Evolutionary conservation across 1,284 basidiomycete species (phyloP).

Genomic region (Gymnopus androsaceus): DNA sequence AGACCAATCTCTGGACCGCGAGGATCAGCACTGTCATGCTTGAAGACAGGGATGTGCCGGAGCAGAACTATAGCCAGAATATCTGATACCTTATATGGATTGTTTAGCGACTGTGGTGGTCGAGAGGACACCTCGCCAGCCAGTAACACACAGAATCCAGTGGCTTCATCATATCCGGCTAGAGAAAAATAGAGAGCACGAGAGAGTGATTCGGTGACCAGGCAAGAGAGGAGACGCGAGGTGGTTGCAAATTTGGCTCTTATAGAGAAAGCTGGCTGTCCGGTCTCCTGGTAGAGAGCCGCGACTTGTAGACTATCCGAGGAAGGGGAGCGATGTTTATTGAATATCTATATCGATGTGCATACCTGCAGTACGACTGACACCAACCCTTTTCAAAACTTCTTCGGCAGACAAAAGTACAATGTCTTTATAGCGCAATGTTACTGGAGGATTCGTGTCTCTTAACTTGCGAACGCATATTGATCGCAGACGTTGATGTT

Average conservation of each 20-base stretch:
- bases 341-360: too few relatives aligned
- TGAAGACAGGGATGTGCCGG: slow-evolving; percentile 45
- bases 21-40: slow-evolving; percentile 32
- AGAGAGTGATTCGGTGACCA: slow-evolving; percentile 53
- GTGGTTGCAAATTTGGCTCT: slow-evolving; percentile 44
- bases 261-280: not conserved
- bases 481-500: slow-evolving; percentile 74
- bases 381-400: slow-evolving; percentile 62
- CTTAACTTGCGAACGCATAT: slow-evolving; percentile 69
- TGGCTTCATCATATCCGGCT: slow-evolving; percentile 33
- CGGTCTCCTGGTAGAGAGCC: too few relatives aligned
- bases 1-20: slow-evolving; percentile 41
- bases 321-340: too few relatives aligned
- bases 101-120: slow-evolving; percentile 13
- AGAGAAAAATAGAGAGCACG: slow-evolving; percentile 43
- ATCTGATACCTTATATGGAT: slow-evolving; percentile 30
- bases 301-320: too few relatives aligned
- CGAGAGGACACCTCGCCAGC: slow-evolving; percentile 28
- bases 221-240: slow-evolving; percentile 49
- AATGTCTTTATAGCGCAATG: slow-evolving; percentile 68
- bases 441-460: slow-evolving; percentile 63
- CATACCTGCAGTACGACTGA: slow-evolving; percentile 72
- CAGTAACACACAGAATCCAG: slow-evolving; percentile 43
- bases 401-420: slow-evolving; percentile 62
- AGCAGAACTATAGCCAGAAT: slow-evolving; percentile 47